phyloP scores from a whole-genome alignment of 768 basidiomycete genomes.

The Suillus discolor region DNA sequence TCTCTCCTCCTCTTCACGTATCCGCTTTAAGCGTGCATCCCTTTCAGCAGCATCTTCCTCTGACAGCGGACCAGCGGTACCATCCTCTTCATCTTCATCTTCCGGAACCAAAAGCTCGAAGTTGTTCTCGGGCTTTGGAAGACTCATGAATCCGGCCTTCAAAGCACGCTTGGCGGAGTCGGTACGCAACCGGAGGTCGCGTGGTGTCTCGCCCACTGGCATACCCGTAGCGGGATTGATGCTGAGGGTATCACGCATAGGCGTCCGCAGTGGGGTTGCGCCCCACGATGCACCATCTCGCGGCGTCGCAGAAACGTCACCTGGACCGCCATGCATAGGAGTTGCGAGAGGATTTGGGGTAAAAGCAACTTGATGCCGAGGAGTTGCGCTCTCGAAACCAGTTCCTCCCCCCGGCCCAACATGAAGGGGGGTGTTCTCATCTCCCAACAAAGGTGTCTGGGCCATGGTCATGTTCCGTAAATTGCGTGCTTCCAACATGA shows the following conservation, averaged over 20 bases:
- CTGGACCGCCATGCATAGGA: slow-evolving; percentile 56
- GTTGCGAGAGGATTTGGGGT: slow-evolving; percentile 98
- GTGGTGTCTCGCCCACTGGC: slow-evolving; percentile 68
- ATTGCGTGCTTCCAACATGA: slow-evolving; percentile 94
- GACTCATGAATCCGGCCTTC: slow-evolving; percentile 74
- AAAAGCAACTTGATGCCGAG: slow-evolving; percentile 85
- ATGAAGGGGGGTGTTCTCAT: slow-evolving; percentile 96
- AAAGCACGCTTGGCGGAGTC: slow-evolving; percentile 75
- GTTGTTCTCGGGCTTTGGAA: slow-evolving; percentile 96
- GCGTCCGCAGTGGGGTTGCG: slow-evolving; percentile 90
- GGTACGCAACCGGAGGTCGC: slow-evolving; percentile 65
- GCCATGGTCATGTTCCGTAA: slow-evolving; percentile 89
- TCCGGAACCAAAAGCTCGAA: slow-evolving; percentile 94
- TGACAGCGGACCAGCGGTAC: slow-evolving; percentile 22
- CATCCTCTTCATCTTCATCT: slow-evolving; percentile 62
- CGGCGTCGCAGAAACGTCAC: slow-evolving; percentile 56
- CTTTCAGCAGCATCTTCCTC: slow-evolving; percentile 94
- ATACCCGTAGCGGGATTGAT: slow-evolving; percentile 78
- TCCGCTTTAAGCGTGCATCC: slow-evolving; percentile 69
- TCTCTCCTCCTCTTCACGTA: slow-evolving; percentile 75
- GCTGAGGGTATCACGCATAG: slow-evolving; percentile 86
- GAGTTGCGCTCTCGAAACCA: slow-evolving; percentile 94
- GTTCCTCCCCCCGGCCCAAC: slow-evolving; percentile 72
- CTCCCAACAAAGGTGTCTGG: slow-evolving; percentile 94
- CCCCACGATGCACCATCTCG: slow-evolving; percentile 42